Conservation (phyloP, 169 alveolate genomes). For the Cryptosporidium canis region DNA sequence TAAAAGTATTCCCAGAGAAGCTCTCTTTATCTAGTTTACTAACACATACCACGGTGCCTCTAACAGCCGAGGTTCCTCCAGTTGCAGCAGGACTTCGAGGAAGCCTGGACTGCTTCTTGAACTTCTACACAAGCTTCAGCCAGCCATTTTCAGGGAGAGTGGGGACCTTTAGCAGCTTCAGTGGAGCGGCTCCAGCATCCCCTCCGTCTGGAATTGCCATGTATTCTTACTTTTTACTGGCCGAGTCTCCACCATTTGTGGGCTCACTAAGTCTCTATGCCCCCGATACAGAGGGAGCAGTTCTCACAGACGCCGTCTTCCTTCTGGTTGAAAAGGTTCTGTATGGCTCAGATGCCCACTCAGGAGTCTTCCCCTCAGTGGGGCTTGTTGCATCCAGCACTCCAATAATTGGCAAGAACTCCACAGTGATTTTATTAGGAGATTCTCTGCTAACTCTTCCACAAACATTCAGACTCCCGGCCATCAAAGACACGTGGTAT, state of each 20-base stretch:
- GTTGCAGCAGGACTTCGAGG: constrained; percentile 34
- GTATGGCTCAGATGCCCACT: constrained; percentile 31
- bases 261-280: constrained; percentile 28
- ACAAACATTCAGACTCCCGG: constrained; percentile 47
- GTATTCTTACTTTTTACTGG: constrained; percentile 40
- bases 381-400: constrained; percentile 42
- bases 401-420: not conserved
- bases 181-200: constrained; percentile 64
- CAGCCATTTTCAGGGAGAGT: constrained; percentile 38
- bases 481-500: constrained; percentile 27
- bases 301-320: constrained; percentile 42
- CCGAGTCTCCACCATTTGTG: constrained; percentile 57
- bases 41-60: constrained; percentile 19
- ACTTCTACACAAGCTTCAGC: constrained; percentile 50
- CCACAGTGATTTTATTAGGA: constrained; percentile 46
- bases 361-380: constrained; percentile 68
- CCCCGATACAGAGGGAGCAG: constrained; percentile 34
- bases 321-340: constrained; percentile 22
- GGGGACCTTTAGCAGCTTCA: constrained; percentile 66
- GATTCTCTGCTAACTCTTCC: constrained; percentile 49
- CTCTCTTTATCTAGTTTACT: constrained; percentile 10
- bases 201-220: constrained; percentile 62
- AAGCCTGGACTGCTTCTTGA: constrained; percentile 44
- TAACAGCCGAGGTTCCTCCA: constrained; percentile 65
- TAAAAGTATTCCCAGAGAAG: constrained; percentile 22